These are phyloP conservation scores for Fusarium clavum DNA, from an alignment of 2,329 filamentous ascomycete genomes.

Conservation along the genomic window DNA sequence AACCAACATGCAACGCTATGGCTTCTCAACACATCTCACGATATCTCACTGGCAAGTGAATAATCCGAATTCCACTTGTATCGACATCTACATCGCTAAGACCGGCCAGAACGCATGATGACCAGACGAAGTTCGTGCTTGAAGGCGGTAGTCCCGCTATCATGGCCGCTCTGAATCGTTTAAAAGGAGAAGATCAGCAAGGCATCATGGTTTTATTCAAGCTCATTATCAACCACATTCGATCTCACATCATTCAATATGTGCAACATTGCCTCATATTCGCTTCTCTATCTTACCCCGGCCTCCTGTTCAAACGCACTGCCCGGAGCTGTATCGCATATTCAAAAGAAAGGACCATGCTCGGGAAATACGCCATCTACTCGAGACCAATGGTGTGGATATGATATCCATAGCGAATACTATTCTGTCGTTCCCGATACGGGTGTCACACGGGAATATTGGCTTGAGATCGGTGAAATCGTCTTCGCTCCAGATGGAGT, in stretches of 20 bases:
- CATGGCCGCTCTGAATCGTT: neutral
- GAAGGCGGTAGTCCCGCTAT: constrained; percentile 18
- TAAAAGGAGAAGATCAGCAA: constrained; percentile 8
- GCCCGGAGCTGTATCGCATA: constrained; percentile 11
- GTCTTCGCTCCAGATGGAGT: constrained; percentile 61
- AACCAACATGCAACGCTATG: constrained; percentile 6
- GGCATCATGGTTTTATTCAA: neutral
- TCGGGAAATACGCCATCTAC: constrained; percentile 49
- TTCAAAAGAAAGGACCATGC: constrained; percentile 23
- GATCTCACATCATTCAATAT: constrained; percentile 1
- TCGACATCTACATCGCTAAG: constrained; percentile 8
- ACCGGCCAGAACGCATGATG: constrained; percentile 13
- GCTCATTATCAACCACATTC: neutral
- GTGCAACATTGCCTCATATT: constrained; percentile 7
- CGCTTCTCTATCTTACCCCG: constrained; percentile 4
- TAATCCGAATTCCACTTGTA: neutral
- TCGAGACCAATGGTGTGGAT: constrained; percentile 59
- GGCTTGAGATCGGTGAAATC: constrained; percentile 56
- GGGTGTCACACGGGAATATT: constrained; percentile 63
- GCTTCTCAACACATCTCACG: constrained; percentile 5
- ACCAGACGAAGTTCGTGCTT: neutral
- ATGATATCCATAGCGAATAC: constrained; percentile 62
- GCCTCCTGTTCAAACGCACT: constrained; percentile 6
- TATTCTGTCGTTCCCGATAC: constrained; percentile 57
- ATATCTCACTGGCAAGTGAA: constrained; percentile 3